Evolutionary conservation across 2,329 filamentous ascomycete species (phyloP).

Genomic region (Paraconiothyrium brasiliense): DNA sequence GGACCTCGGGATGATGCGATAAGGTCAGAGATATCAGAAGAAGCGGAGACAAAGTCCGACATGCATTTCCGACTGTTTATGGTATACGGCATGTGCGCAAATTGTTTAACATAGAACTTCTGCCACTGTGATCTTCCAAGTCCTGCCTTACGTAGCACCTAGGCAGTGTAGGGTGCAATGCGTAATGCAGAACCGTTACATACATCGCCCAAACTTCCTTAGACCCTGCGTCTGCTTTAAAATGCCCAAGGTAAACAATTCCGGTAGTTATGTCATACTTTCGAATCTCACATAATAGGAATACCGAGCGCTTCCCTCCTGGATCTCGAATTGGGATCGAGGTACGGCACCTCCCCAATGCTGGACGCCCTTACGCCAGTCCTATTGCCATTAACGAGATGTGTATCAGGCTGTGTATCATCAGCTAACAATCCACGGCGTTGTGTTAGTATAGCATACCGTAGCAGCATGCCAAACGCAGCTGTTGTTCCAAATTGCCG

Average conservation of each 20-base stretch:
- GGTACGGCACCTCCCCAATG: constrained; percentile 52
- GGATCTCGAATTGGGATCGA: constrained; percentile 46
- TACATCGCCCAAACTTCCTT: not conserved
- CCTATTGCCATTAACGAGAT: constrained; percentile 32
- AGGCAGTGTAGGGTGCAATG: not conserved
- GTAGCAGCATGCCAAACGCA: constrained; percentile 42
- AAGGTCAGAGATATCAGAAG: too few relatives aligned
- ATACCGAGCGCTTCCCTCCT: constrained; percentile 34
- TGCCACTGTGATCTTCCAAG: not conserved
- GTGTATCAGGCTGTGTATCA: constrained; percentile 28
- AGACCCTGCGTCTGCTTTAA: not conserved
- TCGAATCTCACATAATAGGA: constrained; percentile 6
- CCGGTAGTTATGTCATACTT: not conserved
- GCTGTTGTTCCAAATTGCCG: constrained; percentile 54
- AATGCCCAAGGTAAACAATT: not conserved
- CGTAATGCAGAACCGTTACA: not conserved
- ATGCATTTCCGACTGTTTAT: not conserved
- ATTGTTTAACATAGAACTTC: not conserved
- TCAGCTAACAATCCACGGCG: constrained; percentile 1
- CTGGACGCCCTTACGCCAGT: constrained; percentile 51
- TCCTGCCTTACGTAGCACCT: not conserved
- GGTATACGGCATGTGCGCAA: not conserved
- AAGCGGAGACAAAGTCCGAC: not conserved
- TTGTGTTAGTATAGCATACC: constrained; percentile 15
- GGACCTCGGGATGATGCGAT: too few relatives aligned